Conservation (phyloP, 2,329 filamentous ascomycete species). For the Pestalotiopsis sp. region DNA sequence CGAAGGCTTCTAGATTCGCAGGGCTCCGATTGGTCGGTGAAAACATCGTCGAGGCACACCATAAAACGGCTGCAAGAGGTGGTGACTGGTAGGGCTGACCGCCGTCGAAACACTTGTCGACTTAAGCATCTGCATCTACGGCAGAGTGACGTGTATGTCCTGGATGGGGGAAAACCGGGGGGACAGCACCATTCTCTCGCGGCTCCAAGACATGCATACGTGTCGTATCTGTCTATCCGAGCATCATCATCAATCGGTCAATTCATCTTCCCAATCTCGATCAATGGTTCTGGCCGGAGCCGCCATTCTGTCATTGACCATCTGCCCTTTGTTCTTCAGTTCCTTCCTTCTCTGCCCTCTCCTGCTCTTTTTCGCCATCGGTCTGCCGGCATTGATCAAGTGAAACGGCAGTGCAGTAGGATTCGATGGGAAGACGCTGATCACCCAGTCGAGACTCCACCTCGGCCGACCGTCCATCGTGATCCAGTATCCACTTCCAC, state of each 20-base stretch:
- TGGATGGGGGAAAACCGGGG: too few relatives aligned
- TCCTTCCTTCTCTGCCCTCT: neutral
- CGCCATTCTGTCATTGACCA: neutral
- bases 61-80: neutral
- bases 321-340: neutral
- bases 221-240: slow-evolving; percentile 10
- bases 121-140: neutral
- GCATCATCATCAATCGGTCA: too few relatives aligned
- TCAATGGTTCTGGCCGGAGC: too few relatives aligned
- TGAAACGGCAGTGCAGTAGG: neutral
- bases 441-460: too few relatives aligned
- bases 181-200: neutral
- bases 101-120: neutral
- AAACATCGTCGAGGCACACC: neutral
- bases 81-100: slow-evolving; percentile 8
- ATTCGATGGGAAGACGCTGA: neutral
- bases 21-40: neutral
- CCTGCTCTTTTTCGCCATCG: neutral
- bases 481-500: neutral
- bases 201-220: slow-evolving; percentile 11
- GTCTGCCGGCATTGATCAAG: neutral
- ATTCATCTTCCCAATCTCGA: too few relatives aligned
- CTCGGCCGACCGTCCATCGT: neutral
- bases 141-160: neutral
- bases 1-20: slow-evolving; percentile 6